Base-by-base conservation (phyloP, 345 rosid species). In the Eucalyptus tenuipes region DNA sequence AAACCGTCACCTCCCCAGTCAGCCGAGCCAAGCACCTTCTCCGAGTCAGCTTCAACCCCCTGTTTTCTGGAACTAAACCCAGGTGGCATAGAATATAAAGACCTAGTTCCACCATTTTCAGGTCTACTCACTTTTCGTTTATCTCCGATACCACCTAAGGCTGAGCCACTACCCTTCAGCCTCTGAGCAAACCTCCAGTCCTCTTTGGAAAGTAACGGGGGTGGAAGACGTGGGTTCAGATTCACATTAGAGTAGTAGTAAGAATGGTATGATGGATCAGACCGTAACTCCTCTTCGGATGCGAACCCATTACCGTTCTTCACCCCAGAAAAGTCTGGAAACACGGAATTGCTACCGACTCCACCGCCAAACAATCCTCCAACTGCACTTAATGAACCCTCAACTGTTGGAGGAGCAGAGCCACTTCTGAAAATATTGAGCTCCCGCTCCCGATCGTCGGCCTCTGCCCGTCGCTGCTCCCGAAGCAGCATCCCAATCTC, bases 391-490 rank as follows among this genome's bases (percentile, higher is more conserved):
- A 94, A 85, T 29, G 99, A 94, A 29, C 99, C 99, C 88, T 97
- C 98, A 11, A 96, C 96, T 3, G 98, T 96, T 12, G 99, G 99
- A 0, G 99, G 99, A 49, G 99, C 99, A 44, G 99, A 97, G 88
- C 99, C 99, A 89, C 98, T 96, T 91, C 99, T 90, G 89, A 89
- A 96, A 86, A 96, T 91, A 89, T 92, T 94, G 87, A 94, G 94
- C 87, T 96, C 99, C 61, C 94, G 89, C 91, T 97, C 99, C 64
- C 94, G 92, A 90, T 96, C 97, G 93, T 91, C 87, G 91, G 92
- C 48, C 91, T 94, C 91, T 92, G 92, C 59, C 90, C 25, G 86
- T 64, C 93, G 91, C 89, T 92, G 94, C 88, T 94, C 95, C 85
- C 94, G 92, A 49, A 93, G 91, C 90, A 95, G 92, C 89, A 91